Conservation (phyloP, 768 basidiomycete genomes). For the Mycena polygramma region DNA sequence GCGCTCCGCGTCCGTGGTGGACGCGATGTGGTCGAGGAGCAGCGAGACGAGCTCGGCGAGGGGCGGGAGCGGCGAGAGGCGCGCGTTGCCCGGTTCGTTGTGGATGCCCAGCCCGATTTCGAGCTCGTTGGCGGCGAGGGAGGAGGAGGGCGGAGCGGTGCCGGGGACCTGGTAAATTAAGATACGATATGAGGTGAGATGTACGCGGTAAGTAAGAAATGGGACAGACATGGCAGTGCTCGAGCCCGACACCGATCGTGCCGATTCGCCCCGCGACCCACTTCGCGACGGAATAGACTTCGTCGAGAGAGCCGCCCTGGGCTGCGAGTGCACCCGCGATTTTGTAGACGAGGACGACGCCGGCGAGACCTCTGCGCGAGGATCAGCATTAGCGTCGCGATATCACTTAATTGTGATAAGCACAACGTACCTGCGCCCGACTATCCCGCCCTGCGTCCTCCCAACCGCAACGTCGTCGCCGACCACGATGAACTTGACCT, state of each 20-base stretch:
- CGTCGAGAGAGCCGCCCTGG: constrained; percentile 73
- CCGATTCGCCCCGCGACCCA: constrained; percentile 76
- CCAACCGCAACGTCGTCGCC: constrained; percentile 89
- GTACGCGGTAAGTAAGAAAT: no score
- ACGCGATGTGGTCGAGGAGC: constrained; percentile 78
- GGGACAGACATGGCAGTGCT: no score
- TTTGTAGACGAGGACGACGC: constrained; percentile 90
- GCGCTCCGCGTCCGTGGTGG: constrained; percentile 81
- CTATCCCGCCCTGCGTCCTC: constrained; percentile 82
- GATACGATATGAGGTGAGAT: not conserved
- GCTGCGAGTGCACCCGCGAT: constrained; percentile 87
- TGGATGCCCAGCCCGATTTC: constrained; percentile 93
- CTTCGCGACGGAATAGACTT: constrained; percentile 76
- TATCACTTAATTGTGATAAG: not conserved
- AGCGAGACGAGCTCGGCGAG: constrained; percentile 77
- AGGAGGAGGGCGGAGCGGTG: constrained; percentile 68
- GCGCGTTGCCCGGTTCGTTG: constrained; percentile 85
- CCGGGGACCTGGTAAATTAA: constrained; percentile 74
- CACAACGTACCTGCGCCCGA: constrained; percentile 76
- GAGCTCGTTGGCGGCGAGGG: constrained; percentile 73
- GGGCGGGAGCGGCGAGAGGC: constrained; percentile 78
- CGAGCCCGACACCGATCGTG: constrained; percentile 60
- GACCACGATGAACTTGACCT: constrained; percentile 83
- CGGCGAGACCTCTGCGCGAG: constrained; percentile 77
- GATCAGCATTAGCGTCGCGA: not conserved